Conservation (phyloP, 495 filamentous ascomycete species). For the Sordaria brevicollis region DNA sequence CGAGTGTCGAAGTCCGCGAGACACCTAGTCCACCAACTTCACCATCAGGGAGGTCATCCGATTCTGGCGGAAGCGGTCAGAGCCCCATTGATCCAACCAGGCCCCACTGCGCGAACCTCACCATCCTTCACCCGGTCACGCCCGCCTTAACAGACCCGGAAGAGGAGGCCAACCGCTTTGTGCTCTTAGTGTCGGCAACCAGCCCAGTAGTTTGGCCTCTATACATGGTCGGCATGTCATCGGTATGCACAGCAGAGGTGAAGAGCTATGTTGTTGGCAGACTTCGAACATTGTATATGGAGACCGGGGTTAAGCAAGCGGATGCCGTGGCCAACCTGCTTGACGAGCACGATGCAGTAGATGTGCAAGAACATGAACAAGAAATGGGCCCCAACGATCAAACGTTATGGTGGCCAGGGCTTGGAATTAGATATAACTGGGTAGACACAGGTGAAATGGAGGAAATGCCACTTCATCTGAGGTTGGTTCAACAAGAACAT, state of each 20-base stretch:
- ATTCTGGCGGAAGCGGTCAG: constrained; percentile 11
- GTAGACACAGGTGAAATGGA: neutral
- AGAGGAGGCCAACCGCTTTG: constrained; percentile 22
- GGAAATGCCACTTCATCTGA: neutral
- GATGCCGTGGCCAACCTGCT: constrained; percentile 22
- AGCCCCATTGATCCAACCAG: neutral
- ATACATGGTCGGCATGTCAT: constrained; percentile 27
- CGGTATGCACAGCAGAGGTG: constrained; percentile 17
- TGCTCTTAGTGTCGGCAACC: constrained; percentile 25
- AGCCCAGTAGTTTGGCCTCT: constrained; percentile 30
- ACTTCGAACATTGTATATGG: constrained; percentile 21
- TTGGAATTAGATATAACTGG: neutral
- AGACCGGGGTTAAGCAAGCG: constrained; percentile 26
- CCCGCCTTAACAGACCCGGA: constrained; percentile 4
- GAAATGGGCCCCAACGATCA: neutral
- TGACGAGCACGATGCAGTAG: constrained; percentile 12
- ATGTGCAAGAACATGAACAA: constrained; percentile 1
- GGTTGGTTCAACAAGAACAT: neutral
- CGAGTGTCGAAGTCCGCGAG: constrained; percentile 21
- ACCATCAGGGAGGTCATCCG: constrained; percentile 12
- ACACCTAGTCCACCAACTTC: constrained; percentile 20
- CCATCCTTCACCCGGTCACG: constrained; percentile 18
- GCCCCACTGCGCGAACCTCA: constrained; percentile 12
- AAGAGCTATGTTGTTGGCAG: constrained; percentile 21
- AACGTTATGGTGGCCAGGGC: neutral